Evolutionary conservation across 495 filamentous ascomycete species (phyloP).

Genomic region (Neurospora sp.): DNA sequence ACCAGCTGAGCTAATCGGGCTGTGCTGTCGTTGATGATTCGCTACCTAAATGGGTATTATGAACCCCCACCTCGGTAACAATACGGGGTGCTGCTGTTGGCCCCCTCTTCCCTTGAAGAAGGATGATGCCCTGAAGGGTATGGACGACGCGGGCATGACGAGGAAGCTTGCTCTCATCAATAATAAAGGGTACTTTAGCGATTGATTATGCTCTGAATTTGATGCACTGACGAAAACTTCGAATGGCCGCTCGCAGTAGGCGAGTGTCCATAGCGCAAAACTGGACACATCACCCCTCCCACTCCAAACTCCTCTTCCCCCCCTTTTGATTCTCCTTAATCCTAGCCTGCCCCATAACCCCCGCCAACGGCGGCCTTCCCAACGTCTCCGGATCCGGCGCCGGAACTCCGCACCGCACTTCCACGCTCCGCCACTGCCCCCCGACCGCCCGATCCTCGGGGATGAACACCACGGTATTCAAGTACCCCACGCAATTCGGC

Average conservation of each 20-base stretch:
- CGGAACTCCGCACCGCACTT: constrained; percentile 24
- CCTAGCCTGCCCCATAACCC: not conserved
- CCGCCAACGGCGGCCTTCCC: constrained; percentile 13
- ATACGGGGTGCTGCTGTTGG: not conserved
- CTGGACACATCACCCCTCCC: no score
- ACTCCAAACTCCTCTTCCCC: no score
- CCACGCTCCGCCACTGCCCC: constrained; percentile 27
- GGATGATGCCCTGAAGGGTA: not conserved
- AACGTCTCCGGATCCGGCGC: constrained; percentile 10
- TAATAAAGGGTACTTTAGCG: no score
- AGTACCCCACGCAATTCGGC: constrained; percentile 22
- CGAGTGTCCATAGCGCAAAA: no score
- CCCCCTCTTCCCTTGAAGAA: not conserved
- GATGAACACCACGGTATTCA: constrained; percentile 32
- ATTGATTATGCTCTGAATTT: no score
- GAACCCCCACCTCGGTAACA: rapidly evolving
- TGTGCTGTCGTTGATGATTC: not conserved
- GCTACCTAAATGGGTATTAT: not conserved
- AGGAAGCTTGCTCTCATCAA: not conserved
- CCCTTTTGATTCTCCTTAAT: not conserved
- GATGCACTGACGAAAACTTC: no score
- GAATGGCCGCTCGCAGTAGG: no score
- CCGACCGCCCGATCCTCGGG: constrained; percentile 27
- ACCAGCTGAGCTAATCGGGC: not conserved
- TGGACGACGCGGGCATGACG: not conserved